A percentile compares a stretch with the other conserved stretches of the same genome.
Evolutionary conservation across 805 yeast species (phyloP).

Genomic region (Vanderwaltozyma tropicalis): DNA sequence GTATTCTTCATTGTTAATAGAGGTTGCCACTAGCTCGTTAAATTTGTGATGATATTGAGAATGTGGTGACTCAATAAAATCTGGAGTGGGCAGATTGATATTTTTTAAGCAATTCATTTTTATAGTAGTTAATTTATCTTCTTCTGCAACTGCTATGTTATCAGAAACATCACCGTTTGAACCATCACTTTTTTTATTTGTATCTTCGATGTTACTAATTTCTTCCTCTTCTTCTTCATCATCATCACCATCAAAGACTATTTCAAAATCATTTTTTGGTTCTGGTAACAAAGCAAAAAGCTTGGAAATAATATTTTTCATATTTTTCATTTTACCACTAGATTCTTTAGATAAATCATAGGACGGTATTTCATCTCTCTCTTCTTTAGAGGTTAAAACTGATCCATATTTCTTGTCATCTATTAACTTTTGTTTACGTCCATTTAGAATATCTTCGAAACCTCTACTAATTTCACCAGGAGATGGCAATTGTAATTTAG

Average conservation of each 20-base stretch:
- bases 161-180: too few relatives aligned
- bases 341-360: background rate
- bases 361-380: background rate
- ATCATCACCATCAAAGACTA: slow-evolving; percentile 28
- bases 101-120: background rate
- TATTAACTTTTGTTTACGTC: slow-evolving; percentile 20
- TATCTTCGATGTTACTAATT: too few relatives aligned
- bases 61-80: slow-evolving; percentile 10
- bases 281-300: slow-evolving; percentile 29
- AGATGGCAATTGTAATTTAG: slow-evolving; percentile 26
- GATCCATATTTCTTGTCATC: slow-evolving; percentile 5
- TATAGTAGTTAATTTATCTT: background rate
- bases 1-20: slow-evolving; percentile 5
- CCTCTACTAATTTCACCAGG: slow-evolving; percentile 22
- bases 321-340: background rate
- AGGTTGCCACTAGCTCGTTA: slow-evolving; percentile 14
- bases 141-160: background rate
- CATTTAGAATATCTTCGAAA: slow-evolving; percentile 7
- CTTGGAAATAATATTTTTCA: slow-evolving; percentile 1
- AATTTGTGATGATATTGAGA: slow-evolving; percentile 13
- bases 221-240: slow-evolving; percentile 8
- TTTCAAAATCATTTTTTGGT: slow-evolving; percentile 41
- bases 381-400: background rate
- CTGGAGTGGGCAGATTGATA: slow-evolving; percentile 9
- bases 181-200: too few relatives aligned